Conservation (phyloP, 2,329 filamentous ascomycete genomes). For the Aaosphaeria arxii region DNA sequence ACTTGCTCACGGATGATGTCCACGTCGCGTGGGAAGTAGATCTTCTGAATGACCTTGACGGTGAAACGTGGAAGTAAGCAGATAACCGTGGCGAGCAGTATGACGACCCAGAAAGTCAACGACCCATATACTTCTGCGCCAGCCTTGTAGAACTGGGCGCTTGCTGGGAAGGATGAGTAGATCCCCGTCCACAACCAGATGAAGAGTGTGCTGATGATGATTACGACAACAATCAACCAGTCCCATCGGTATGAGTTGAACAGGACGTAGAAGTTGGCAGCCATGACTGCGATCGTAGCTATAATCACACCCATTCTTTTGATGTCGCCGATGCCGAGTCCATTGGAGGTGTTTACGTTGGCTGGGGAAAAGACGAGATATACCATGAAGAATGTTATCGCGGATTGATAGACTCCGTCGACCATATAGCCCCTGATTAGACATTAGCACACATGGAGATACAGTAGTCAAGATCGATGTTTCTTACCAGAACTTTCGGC, state of each 20-base stretch:
- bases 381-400: slow-evolving; percentile 89
- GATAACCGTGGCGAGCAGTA: slow-evolving; percentile 74
- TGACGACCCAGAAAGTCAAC: slow-evolving; percentile 82
- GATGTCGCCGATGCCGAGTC: slow-evolving; percentile 74
- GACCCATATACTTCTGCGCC: slow-evolving; percentile 76
- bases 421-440: slow-evolving; percentile 70
- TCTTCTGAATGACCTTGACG: slow-evolving; percentile 85
- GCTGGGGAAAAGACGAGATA: slow-evolving; percentile 74
- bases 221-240: slow-evolving; percentile 86
- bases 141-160: slow-evolving; percentile 70
- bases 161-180: slow-evolving; percentile 63
- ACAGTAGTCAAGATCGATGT: neutral
- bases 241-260: slow-evolving; percentile 98
- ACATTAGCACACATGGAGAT: slow-evolving; percentile 19
- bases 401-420: slow-evolving; percentile 91
- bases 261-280: slow-evolving; percentile 91
- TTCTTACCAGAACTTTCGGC: slow-evolving; percentile 89
- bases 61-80: slow-evolving; percentile 85
- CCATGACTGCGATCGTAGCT: slow-evolving; percentile 76
- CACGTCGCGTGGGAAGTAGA: slow-evolving; percentile 86
- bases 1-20: slow-evolving; percentile 96
- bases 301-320: slow-evolving; percentile 84
- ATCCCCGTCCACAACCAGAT: slow-evolving; percentile 96
- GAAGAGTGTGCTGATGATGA: slow-evolving; percentile 76
- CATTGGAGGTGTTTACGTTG: slow-evolving; percentile 67